Base-by-base conservation (phyloP, 257 asterid genomes). In the Galeopsis tetrahit region DNA sequence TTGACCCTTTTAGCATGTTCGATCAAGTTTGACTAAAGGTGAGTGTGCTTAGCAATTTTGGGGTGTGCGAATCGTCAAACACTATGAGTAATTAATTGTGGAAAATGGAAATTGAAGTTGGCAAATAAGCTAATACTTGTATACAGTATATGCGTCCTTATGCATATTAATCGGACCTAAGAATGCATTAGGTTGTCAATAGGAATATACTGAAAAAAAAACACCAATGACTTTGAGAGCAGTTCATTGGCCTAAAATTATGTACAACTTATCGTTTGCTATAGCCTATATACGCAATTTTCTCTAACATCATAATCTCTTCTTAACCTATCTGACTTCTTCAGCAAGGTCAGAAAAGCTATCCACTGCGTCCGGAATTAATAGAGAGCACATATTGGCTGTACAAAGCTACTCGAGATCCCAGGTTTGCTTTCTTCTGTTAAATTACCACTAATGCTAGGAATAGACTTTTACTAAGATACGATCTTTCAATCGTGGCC, bases 281-380 rank as follows among this genome's bases (percentile, higher is more conserved):
- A 31, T 15, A 17, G 59, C 61, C 56, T 17, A 55, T 55, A 55
- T 58, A 58, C 68, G 0, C 56, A 42, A n/a, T 63, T 39, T 53
- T 70, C 52, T 73, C 64, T 40, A 35, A 48, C 43, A 55, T 70
- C 35, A 6, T 46, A 52, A 60, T 71, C 60, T 74, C 70, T 11
- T 43, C 68, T 46, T 62, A 46, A 75, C 10, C 63, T 42, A 13
- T 80, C 71, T 53, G 52, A 78, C 71, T 58, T 74, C 71, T 62
- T 68, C 96, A 94, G 99, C 98, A 83, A 83, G 99, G 99, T 66
- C 99, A 94, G 81, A 94, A 88, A 82, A 94, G 99, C 83, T 94
- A 94, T 75, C 99, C 99, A 5, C 79, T 94, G 63, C 97, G 99
- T 70, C 99, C 99, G 1, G 99, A 94, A 78, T 82, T 94, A 69